Conservation (phyloP, 2,329 filamentous ascomycete genomes). For the Colletotrichum simmondsii region DNA sequence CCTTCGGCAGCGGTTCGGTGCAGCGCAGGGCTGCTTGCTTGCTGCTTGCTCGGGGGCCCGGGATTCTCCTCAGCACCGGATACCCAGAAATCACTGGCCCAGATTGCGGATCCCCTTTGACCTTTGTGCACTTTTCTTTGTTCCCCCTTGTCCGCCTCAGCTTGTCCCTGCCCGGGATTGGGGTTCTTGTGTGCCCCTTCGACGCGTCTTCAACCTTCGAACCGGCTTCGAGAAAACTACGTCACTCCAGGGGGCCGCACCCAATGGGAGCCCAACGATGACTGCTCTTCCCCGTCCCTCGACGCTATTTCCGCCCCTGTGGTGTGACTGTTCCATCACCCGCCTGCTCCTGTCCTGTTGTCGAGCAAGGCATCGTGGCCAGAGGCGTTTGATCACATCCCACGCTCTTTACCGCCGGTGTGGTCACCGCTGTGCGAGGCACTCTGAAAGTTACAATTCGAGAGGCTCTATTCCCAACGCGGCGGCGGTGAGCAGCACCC, state of each 20-base stretch:
- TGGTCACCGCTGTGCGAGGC: neutral
- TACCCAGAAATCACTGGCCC: slow-evolving; percentile 30
- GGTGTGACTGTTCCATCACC: neutral
- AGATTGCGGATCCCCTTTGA: slow-evolving; percentile 12
- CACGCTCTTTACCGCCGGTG: neutral
- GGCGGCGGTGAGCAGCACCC: slow-evolving; percentile 23
- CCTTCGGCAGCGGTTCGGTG: slow-evolving; percentile 26
- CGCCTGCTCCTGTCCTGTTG: neutral
- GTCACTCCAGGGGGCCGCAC: slow-evolving; percentile 12
- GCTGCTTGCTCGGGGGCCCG: slow-evolving; percentile 12
- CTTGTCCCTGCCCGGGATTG: neutral
- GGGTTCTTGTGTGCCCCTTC: neutral
- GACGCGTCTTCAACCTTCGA: slow-evolving; percentile 11
- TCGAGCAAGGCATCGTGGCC: neutral
- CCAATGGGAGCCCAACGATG: slow-evolving; percentile 17
- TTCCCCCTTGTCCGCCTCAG: neutral
- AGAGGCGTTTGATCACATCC: neutral
- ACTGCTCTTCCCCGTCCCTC: neutral
- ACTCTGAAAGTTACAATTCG: neutral
- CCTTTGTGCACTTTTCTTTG: neutral
- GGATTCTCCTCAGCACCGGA: slow-evolving; percentile 22
- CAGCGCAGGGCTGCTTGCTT: slow-evolving; percentile 7
- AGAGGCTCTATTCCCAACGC: slow-evolving; percentile 7
- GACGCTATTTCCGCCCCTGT: slow-evolving; percentile 13
- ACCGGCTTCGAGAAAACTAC: slow-evolving; percentile 31